phyloP scores from a whole-genome alignment of 2,329 filamentous ascomycete species.

The Colletotrichum sp. region DNA sequence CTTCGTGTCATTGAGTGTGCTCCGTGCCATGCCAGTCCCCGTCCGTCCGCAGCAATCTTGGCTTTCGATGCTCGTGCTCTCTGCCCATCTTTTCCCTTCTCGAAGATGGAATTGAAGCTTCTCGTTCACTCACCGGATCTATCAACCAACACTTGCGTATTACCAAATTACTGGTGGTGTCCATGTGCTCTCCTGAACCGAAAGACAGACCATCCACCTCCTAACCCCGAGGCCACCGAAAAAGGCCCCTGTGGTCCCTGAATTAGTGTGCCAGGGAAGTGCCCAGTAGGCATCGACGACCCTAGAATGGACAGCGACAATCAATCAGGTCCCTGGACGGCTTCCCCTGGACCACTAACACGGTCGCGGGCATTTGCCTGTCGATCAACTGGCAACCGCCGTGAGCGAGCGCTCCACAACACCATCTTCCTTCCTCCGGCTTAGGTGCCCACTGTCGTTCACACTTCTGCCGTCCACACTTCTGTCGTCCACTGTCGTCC shows the following conservation, averaged over 20 bases:
- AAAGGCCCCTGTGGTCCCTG: constrained; percentile 17
- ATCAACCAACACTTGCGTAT: not conserved
- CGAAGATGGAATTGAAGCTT: not conserved
- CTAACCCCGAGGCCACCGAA: not conserved
- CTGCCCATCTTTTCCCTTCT: not conserved
- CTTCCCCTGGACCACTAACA: not conserved
- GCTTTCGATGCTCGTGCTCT: not conserved
- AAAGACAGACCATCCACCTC: not conserved
- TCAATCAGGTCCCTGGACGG: constrained; percentile 1
- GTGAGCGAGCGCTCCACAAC: not conserved
- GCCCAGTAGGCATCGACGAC: not conserved
- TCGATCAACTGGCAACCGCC: constrained; percentile 7
- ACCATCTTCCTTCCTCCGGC: not conserved
- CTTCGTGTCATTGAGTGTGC: not conserved
- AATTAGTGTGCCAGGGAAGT: constrained; percentile 7
- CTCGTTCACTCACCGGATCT: not conserved
- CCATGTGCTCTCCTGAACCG: not conserved
- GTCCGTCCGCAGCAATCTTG: not conserved
- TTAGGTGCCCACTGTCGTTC: too few relatives aligned
- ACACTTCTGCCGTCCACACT: too few relatives aligned
- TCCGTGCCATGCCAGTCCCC: not conserved
- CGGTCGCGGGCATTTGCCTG: constrained; percentile 5
- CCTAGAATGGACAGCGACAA: not conserved
- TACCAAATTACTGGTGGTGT: not conserved
- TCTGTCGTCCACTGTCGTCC: not conserved